Evolutionary conservation across 2,329 filamentous ascomycete species (phyloP).

Genomic region (Bipolaris zeicola): DNA sequence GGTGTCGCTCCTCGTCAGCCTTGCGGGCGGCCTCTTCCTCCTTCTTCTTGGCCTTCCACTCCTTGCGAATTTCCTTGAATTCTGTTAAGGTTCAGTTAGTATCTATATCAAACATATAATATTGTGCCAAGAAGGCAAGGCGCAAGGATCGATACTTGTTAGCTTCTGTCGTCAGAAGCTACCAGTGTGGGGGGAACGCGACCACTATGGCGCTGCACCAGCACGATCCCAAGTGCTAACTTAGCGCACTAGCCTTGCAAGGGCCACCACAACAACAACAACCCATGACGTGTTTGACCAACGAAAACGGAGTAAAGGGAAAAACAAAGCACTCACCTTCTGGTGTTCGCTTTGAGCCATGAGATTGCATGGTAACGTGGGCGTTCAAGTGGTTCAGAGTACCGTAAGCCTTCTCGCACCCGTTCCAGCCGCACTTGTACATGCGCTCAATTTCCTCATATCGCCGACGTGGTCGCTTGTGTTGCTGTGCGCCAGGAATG

Average conservation of each 20-base stretch:
- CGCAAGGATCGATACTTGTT: constrained; percentile 48
- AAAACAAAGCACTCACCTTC: constrained; percentile 73
- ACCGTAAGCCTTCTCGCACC: constrained; percentile 97
- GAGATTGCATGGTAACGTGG: constrained; percentile 98
- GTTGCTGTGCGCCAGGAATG: constrained; percentile 94
- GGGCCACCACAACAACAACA: constrained; percentile 14
- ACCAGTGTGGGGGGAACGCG: constrained; percentile 59
- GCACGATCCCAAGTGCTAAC: constrained; percentile 44
- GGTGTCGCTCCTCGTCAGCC: constrained; percentile 82
- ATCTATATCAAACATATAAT: constrained; percentile 30
- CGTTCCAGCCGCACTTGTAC: constrained; percentile 99
- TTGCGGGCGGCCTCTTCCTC: constrained; percentile 92
- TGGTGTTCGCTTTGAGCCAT: constrained; percentile 90
- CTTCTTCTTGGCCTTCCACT: constrained; percentile 99
- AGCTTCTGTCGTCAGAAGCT: constrained; percentile 54
- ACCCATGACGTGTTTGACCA: neutral
- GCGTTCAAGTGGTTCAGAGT: constrained; percentile 97
- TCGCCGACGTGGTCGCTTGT: constrained; percentile 89
- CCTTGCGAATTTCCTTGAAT: constrained; percentile 98
- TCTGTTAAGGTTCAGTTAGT: constrained; percentile 64
- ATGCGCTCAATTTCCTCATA: constrained; percentile 99
- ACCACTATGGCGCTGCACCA: constrained; percentile 56
- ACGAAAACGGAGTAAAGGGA: constrained; percentile 5
- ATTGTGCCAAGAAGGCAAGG: constrained; percentile 41
- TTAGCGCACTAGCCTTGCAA: constrained; percentile 42